These are phyloP conservation scores for Lycium ferocissimum DNA, from an alignment of 257 asterid species.

Conservation along the genomic window DNA sequence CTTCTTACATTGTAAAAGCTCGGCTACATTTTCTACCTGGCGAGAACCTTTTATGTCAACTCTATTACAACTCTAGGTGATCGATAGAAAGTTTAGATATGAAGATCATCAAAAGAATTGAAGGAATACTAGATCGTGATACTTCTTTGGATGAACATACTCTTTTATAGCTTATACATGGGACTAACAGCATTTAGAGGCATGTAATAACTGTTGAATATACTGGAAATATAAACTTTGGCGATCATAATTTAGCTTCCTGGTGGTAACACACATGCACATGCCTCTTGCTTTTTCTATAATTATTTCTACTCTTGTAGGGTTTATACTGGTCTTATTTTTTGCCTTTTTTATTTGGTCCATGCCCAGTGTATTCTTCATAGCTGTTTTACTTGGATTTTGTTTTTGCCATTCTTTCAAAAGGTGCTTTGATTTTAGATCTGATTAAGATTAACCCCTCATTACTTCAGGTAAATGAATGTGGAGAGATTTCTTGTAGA, in stretches of 20 bases:
- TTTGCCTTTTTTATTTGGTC: constrained; percentile 5
- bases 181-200: not conserved
- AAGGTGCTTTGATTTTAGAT: constrained; percentile 17
- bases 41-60: not conserved
- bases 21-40: not conserved
- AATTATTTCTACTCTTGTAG: not conserved
- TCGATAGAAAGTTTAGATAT: not conserved
- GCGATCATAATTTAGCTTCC: constrained; percentile 23
- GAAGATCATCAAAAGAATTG: constrained; percentile 14
- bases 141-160: not conserved
- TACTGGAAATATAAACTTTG: constrained; percentile 22
- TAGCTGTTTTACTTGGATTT: not conserved
- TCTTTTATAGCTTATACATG: not conserved
- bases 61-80: not conserved
- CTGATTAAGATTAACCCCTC: constrained; percentile 23
- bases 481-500: constrained; percentile 65
- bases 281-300: constrained; percentile 13
- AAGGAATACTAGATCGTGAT: constrained; percentile 16
- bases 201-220: not conserved
- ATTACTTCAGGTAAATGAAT: constrained; percentile 72
- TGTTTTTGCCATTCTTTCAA: constrained; percentile 25
- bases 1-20: not conserved
- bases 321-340: not conserved
- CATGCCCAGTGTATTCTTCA: not conserved
- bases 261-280: not conserved